phyloP scores from a whole-genome alignment of 2,329 filamentous ascomycete genomes.

The Elsinoe fawcettii region DNA sequence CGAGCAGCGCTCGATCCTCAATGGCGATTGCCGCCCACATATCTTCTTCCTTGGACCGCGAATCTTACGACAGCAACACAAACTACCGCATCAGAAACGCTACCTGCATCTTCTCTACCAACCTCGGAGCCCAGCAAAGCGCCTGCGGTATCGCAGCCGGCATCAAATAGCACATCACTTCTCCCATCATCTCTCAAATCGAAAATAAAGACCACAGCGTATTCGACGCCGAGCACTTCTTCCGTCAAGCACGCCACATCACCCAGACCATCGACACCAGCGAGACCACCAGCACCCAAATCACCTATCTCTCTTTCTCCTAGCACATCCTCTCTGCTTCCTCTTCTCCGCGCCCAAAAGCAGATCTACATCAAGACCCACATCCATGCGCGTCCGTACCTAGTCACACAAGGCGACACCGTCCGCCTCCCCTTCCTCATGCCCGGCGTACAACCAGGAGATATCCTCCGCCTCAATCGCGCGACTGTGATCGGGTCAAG shows the following conservation, averaged over 20 bases:
- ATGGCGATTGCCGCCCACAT: conserved; percentile 42
- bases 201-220: not conserved
- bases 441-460: conserved; percentile 56
- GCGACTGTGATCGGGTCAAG: conserved; percentile 75
- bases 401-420: conserved; percentile 55
- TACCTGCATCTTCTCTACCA: conserved; percentile 21
- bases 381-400: conserved; percentile 72
- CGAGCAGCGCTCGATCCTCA: conserved; percentile 57
- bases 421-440: conserved; percentile 45
- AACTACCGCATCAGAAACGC: conserved; percentile 31
- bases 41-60: conserved; percentile 46
- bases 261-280: not conserved
- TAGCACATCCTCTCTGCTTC: conserved; percentile 56
- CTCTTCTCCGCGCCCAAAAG: conserved; percentile 63
- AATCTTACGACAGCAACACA: conserved; percentile 37
- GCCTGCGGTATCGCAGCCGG: not conserved
- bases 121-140: conserved; percentile 16
- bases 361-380: conserved; percentile 72
- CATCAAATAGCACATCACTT: not conserved
- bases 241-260: not conserved
- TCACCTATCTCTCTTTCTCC: conserved; percentile 41
- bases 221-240: not conserved
- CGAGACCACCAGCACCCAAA: conserved; percentile 21
- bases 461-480: conserved; percentile 79
- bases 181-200: not conserved